phyloP scores from a whole-genome alignment of 257 asterid species.

The Forsythia viridissima region DNA sequence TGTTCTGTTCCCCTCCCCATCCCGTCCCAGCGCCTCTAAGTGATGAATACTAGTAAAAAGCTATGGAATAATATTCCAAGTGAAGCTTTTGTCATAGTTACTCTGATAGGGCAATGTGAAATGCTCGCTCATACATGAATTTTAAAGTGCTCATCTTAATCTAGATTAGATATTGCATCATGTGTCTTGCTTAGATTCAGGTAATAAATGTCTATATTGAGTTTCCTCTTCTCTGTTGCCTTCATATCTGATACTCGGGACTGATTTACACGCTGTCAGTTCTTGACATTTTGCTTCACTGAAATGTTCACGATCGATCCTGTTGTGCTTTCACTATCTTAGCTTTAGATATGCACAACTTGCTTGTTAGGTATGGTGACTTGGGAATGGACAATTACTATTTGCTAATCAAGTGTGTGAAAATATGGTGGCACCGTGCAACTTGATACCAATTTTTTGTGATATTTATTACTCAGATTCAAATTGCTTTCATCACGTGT shows the following conservation, averaged over 20 bases:
- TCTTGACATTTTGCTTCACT: constrained; percentile 13
- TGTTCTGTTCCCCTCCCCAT: no score
- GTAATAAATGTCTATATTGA: constrained; percentile 32
- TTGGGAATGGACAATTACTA: neutral
- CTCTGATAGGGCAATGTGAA: constrained; percentile 37
- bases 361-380: constrained; percentile 1
- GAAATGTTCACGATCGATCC: constrained; percentile 8
- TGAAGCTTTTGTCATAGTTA: constrained; percentile 40
- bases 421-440: neutral
- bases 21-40: constrained; percentile 14
- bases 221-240: constrained; percentile 72
- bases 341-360: neutral
- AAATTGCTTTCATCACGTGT: neutral
- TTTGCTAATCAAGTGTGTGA: constrained; percentile 6
- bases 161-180: neutral
- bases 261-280: constrained; percentile 11
- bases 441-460: neutral
- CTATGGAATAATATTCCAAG: constrained; percentile 30
- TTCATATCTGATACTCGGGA: neutral
- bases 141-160: neutral
- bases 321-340: neutral
- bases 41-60: constrained; percentile 27
- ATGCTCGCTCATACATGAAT: neutral
- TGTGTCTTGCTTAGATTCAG: constrained; percentile 12
- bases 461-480: neutral